Conservation (phyloP, 306 rosid species). For the Boehmeria nivea region DNA sequence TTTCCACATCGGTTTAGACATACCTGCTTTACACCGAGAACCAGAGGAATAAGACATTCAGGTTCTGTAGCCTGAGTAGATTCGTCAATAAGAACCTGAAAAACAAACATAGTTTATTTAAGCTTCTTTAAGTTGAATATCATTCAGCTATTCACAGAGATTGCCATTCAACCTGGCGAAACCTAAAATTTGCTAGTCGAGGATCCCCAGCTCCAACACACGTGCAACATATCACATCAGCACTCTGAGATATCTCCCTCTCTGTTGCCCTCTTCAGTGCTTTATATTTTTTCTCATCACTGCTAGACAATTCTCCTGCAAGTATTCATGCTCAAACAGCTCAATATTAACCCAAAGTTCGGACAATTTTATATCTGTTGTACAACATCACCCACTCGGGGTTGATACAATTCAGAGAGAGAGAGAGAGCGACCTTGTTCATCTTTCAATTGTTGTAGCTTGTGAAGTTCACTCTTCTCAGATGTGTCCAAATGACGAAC, state of each 20-base stretch:
- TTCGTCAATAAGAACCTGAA: constrained; percentile 97
- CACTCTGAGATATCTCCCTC: constrained; percentile 99
- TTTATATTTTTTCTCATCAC: constrained; percentile 96
- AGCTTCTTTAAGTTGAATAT: constrained; percentile 17
- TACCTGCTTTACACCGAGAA: constrained; percentile 99
- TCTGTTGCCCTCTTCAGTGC: constrained; percentile 98
- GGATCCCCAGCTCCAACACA: constrained; percentile 99
- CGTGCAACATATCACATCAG: constrained; percentile 98
- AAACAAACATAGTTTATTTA: constrained; percentile 6
- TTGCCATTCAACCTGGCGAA: constrained; percentile 80
- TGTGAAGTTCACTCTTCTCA: constrained; percentile 96
- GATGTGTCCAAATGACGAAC: constrained; percentile 99
- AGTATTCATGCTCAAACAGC: constrained; percentile 3
- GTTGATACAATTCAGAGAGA: not conserved
- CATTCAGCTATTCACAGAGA: constrained; percentile 7
- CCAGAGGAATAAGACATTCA: constrained; percentile 97
- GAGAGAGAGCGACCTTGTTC: constrained; percentile 66
- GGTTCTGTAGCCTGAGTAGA: constrained; percentile 99
- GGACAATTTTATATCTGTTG: not conserved
- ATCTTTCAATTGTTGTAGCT: constrained; percentile 91
- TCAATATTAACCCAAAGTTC: not conserved
- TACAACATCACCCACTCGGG: no score
- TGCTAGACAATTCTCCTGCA: constrained; percentile 92
- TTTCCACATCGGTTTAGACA: not conserved
- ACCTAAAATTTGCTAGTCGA: constrained; percentile 90